Base-by-base conservation (phyloP, 139 green algal species). In the Micromonas commoda region DNA sequence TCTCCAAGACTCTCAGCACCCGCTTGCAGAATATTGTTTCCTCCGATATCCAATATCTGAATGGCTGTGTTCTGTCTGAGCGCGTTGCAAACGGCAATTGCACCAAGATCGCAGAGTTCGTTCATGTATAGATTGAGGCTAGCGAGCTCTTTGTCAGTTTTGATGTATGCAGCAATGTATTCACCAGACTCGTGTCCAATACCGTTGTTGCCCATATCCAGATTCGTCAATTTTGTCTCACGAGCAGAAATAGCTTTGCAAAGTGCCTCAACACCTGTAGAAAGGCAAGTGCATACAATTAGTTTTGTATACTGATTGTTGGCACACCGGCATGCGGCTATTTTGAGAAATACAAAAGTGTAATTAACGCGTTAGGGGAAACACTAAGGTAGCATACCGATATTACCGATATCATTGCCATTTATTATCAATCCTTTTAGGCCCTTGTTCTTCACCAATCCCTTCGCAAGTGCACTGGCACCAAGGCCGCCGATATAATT, bases 121-220 rank as follows among this genome's bases (percentile, higher is more conserved):
- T 99, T 98, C 91, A 97, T 98, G 88, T 98, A 96, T 28, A 97
- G 76, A 77, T 95, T 96, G 38, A 98, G 81, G 54, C 94, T 90
- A 32, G 85, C 82, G 20, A 98, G 82, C 0, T 84, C 70, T 9
- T 74, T 69, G 81, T 86, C 87, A 32, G 80, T 73, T 66, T 80
- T 73, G 65, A 98, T 79, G 81, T 94, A 86, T 5, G 85, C 86
- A 0, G 90, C 89, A n/a, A 98, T 72, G 1, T 85, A 83, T 0
- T 71, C 75, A 1, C 86, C 91, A 0, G 90, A 90, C 29, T 87
- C 89, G 33, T 82, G 77, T 24, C 84, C 87, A 24, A 98, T 83
- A 66, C 81, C 84, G 88, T 97, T 98, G 87, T 98, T 98, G 76
- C 91, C 90, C 53, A 97, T 61, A 84, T 98, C 94, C 31, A 98